Evolutionary conservation across 345 rosid species (phyloP).

Genomic region (Bruguiera parviflora): DNA sequence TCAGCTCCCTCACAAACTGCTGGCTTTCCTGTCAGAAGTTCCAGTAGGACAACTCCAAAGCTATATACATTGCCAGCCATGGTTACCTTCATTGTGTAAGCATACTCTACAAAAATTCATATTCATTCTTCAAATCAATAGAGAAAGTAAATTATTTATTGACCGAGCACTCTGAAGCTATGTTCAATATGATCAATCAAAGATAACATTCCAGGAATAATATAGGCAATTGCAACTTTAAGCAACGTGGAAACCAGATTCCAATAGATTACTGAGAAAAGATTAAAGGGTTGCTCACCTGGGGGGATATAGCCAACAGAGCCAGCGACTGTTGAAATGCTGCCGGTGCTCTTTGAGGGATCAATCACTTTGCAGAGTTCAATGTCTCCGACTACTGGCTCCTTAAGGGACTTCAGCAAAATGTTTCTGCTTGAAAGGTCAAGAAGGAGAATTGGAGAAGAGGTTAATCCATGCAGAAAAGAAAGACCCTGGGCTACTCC

Average conservation of each 20-base stretch:
- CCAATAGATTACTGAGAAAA: not conserved
- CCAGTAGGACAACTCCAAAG: slow-evolving; percentile 74
- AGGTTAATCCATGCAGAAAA: slow-evolving; percentile 66
- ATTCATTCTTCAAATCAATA: not conserved
- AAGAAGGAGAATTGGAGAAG: slow-evolving; percentile 64
- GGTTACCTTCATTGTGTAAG: slow-evolving; percentile 89
- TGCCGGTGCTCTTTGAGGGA: slow-evolving; percentile 74
- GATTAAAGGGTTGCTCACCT: slow-evolving; percentile 39
- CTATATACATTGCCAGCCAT: slow-evolving; percentile 78
- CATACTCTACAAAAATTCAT: slow-evolving; percentile 58
- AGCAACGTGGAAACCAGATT: not conserved
- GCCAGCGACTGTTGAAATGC: slow-evolving; percentile 84
- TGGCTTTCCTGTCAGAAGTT: slow-evolving; percentile 73
- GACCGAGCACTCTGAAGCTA: not conserved
- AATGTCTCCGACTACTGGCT: slow-evolving; percentile 75
- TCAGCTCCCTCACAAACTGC: slow-evolving; percentile 71
- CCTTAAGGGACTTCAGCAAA: slow-evolving; percentile 69
- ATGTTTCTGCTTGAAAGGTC: slow-evolving; percentile 78
- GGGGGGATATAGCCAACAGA: slow-evolving; percentile 87
- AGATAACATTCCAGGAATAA: not conserved
- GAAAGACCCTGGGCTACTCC: slow-evolving; percentile 85
- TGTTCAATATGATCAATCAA: not conserved
- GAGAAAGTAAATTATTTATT: not conserved
- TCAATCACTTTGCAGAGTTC: slow-evolving; percentile 84
- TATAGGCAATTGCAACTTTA: not conserved